Evolutionary conservation across 2,329 filamentous ascomycete species (phyloP), one percentile per base, ranked within the genome.

Genomic region (Fusarium humuli): DNA sequence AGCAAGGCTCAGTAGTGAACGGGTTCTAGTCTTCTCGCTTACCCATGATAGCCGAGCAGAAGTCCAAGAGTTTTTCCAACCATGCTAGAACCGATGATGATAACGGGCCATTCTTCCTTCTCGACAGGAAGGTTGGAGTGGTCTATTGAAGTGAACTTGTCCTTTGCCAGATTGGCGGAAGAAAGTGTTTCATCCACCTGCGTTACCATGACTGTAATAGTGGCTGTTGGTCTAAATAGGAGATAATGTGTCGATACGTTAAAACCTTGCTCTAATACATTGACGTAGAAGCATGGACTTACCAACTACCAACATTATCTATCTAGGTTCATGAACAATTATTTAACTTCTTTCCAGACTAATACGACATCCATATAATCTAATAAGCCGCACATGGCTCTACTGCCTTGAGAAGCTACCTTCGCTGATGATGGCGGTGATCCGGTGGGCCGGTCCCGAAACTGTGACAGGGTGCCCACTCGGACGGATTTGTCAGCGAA

Each of bases 21-120:
- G 11, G 25, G 27, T 29, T 29, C 10, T 29, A 11, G 27, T 11
- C 27, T 29, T 11, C 10, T 29, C 27, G 10, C 27, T n/a, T 40
- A 48, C 54, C 54, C 42, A 5, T 57, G 30, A 40, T 49, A 57
- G 2, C 54, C 54, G 8, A 57, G 42, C 6, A 57, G 42, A 57
- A 49, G 54, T 18, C 54, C 54, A 18, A 57, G 54, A 1, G 54
- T 12, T n/a, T 57, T 48, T 6, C 54, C 54, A 29, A 57, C 54
- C 54, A 57, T 49, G 30, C 54, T 57, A 9, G 54, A 57, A 14
- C 54, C 42, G 23, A 49, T 57, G 13, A 57, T 57, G 3, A 49
- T 57, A 2, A 57, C 54, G 13, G 54, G 42, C 54, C 54, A 48
- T 49, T 57, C 30, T 29, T 57, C 53, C 0, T 57, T 25, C 30